Evolutionary conservation across 192 early-diverging fungal genomes (phyloP).

Genomic region (Dissophora ornata): DNA sequence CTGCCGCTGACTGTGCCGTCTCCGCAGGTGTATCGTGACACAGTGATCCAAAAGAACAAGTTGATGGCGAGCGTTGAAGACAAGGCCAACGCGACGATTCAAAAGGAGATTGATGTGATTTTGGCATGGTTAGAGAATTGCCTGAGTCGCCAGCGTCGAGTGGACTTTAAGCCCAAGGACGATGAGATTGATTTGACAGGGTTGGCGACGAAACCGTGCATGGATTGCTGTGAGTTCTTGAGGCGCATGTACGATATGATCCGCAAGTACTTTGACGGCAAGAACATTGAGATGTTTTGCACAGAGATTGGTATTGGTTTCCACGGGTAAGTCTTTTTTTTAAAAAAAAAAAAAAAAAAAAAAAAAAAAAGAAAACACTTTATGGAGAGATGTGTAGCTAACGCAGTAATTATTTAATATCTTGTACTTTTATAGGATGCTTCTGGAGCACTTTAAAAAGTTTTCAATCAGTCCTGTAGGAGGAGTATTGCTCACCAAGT

Average conservation of each 20-base stretch:
- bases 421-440: constrained; percentile 75
- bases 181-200: constrained; percentile 80
- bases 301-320: constrained; percentile 83
- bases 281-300: constrained; percentile 83
- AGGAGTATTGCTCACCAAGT: constrained; percentile 89
- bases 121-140: constrained; percentile 75
- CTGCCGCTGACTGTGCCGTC: constrained; percentile 72
- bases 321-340: constrained; percentile 77
- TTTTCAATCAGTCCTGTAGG: constrained; percentile 87
- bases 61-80: constrained; percentile 86
- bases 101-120: constrained; percentile 78
- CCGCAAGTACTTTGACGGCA: constrained; percentile 71
- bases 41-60: constrained; percentile 88
- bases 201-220: constrained; percentile 84
- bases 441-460: constrained; percentile 94
- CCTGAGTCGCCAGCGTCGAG: constrained; percentile 83
- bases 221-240: constrained; percentile 82
- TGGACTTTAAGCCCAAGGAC: constrained; percentile 93
- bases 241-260: constrained; percentile 70
- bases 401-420: too few species aligned
- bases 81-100: constrained; percentile 81
- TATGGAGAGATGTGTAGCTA: too few species aligned
- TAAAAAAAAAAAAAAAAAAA: too few species aligned
- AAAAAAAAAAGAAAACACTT: too few species aligned
- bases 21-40: constrained; percentile 86